Conservation (phyloP, 176 grass and related monocot species). For the Melocanna baccifera region DNA sequence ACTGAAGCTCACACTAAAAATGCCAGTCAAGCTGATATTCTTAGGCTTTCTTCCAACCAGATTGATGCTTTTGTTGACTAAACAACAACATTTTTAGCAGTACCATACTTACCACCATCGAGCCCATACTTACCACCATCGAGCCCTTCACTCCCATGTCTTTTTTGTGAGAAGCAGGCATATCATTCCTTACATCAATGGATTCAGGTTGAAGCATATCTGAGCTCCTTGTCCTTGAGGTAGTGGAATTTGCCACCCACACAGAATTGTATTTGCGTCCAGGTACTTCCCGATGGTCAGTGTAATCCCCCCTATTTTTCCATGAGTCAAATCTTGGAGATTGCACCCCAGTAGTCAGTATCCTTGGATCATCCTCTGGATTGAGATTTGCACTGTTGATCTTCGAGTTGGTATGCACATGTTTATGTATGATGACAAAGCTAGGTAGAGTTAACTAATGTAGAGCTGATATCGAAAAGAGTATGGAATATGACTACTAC, state of each 20-base stretch:
- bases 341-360: slow-evolving; percentile 22
- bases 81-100: neutral
- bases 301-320: slow-evolving; percentile 24
- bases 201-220: slow-evolving; percentile 27
- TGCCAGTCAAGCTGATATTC: neutral
- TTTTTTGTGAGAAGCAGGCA: slow-evolving; percentile 41
- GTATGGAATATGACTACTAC: neutral
- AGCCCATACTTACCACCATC: slow-evolving; percentile 41
- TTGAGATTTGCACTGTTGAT: slow-evolving; percentile 31
- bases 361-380: slow-evolving; percentile 19
- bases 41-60: neutral
- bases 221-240: slow-evolving; percentile 38
- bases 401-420: slow-evolving; percentile 22
- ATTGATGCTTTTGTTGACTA: neutral
- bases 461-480: neutral
- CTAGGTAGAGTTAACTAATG: neutral
- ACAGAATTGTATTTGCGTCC: slow-evolving; percentile 37
- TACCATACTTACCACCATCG: no score
- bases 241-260: slow-evolving; percentile 37
- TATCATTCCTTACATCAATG: slow-evolving; percentile 18
- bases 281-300: slow-evolving; percentile 6
- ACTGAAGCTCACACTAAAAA: neutral
- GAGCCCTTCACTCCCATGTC: slow-evolving; percentile 29
- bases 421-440: slow-evolving; percentile 31
- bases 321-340: slow-evolving; percentile 28